phyloP scores from a whole-genome alignment of 192 early-diverging fungal species.

The Funneliformis mosseae region DNA sequence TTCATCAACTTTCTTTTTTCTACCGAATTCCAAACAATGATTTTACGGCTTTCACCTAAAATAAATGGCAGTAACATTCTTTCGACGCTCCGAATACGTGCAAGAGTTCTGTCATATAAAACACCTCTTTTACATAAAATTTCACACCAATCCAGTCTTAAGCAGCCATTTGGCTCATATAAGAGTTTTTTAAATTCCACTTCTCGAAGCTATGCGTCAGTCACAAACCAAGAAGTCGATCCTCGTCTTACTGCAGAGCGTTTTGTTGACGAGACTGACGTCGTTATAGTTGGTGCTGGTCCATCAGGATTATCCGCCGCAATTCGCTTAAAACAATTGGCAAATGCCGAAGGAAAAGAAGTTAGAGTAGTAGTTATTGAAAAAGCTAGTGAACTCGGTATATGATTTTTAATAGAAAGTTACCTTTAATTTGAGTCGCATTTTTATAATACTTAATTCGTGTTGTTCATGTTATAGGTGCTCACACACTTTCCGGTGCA shows the following conservation, averaged over 20 bases:
- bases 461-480: constrained; percentile 50
- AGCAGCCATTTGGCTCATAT: background rate
- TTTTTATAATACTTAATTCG: background rate
- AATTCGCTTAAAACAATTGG: constrained; percentile 91
- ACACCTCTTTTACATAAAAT: background rate
- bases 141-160: background rate
- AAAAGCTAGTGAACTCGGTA: constrained; percentile 91
- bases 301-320: constrained; percentile 95
- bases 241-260: constrained; percentile 59
- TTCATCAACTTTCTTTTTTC: no score
- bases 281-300: constrained; percentile 94
- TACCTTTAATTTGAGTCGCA: background rate
- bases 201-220: constrained; percentile 36
- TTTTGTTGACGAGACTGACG: constrained; percentile 88
- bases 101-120: background rate
- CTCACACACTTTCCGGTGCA: constrained; percentile 94
- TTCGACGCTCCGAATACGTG: background rate
- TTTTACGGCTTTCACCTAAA: background rate
- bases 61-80: background rate
- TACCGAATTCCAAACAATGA: no score
- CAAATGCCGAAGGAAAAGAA: constrained; percentile 79
- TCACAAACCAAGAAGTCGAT: constrained; percentile 48
- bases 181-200: background rate
- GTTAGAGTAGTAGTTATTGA: constrained; percentile 89
- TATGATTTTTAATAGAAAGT: background rate